phyloP scores from a whole-genome alignment of 2,329 filamentous ascomycete genomes.

The Neobulgaria alba region DNA sequence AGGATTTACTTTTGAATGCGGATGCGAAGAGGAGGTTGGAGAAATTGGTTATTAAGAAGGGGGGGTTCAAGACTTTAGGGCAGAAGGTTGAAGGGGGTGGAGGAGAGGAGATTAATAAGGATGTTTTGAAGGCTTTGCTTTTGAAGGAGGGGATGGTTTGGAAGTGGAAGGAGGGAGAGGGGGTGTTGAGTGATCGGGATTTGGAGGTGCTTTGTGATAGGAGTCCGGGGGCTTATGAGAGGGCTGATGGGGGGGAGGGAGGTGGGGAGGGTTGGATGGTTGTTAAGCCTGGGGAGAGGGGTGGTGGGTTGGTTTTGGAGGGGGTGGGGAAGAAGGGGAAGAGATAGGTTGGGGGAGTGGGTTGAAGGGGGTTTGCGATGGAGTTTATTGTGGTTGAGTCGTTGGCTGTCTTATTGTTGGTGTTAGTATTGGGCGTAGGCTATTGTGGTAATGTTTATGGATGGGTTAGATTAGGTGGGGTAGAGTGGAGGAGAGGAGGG shows the following conservation, averaged over 20 bases:
- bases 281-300: conserved; percentile 85
- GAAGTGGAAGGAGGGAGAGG: conserved; percentile 48
- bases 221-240: conserved; percentile 52
- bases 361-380: too few relatives aligned
- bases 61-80: conserved; percentile 64
- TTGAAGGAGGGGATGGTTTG: conserved; percentile 65
- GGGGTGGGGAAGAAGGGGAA: conserved; percentile 14
- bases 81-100: conserved; percentile 48
- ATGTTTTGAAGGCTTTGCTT: conserved; percentile 53
- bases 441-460: too few relatives aligned
- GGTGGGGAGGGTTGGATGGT: conserved; percentile 64
- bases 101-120: conserved; percentile 43
- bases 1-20: conserved; percentile 75
- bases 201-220: conserved; percentile 69
- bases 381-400: too few relatives aligned
- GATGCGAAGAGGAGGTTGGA: conserved; percentile 88
- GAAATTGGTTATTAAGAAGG: conserved; percentile 92
- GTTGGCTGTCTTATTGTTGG: too few relatives aligned
- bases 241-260: conserved; percentile 71
- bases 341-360: background rate
- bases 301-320: conserved; percentile 33
- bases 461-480: too few relatives aligned
- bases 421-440: too few relatives aligned
- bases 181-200: conserved; percentile 67
- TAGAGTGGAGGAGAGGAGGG: too few relatives aligned